Base-by-base conservation (phyloP, 1,139 yeast species). In the Saccharomycopsis hybrid region DNA sequence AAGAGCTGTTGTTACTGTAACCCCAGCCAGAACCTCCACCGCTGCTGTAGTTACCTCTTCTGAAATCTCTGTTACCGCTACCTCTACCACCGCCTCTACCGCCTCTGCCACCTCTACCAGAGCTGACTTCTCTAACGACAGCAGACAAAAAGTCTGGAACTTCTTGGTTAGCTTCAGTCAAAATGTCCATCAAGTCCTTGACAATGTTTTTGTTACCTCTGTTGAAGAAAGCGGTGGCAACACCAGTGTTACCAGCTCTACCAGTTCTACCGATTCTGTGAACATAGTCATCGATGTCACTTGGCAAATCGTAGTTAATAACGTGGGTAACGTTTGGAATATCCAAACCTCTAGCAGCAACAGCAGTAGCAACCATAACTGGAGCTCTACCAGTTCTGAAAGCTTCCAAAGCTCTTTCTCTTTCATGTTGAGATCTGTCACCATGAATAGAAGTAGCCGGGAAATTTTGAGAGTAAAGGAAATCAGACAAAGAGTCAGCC, bases 241-340 rank as follows among this genome's bases (percentile, higher is more conserved):
- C 77, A 85, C 98, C 98, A 58, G 85, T 82, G 75, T 92, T 92
- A 78, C 98, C 98, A 64, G 98, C 98, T 82, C 98, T 95, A 72
- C 98, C 98, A 64, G 98, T 92, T 84, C 98, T 94, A 78, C 98
- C 98, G 67, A 92, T 92, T 77, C 98, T 87, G 76, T 92, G 98
- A 57, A 92, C 98, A 67, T 92, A 92, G 72, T 92, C 98, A 70
- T 92, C 98, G 65, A 90, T 86, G 70, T 92, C 97, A 66, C 87
- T 77, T 66, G 98, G 98, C 69, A 92, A 78, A 68, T 92, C 98
- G 68, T 84, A 92, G 78, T 92, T 92, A 72, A 92, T 85, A 65
- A 92, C 98, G 68, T 90, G 97, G 44, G 95, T 85, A 61, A 92
- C 98, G 68, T 92, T 92, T 68, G 98, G 97, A 76, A 92, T 92